A percentile compares a stretch with the other conserved stretches of the same genome.
phyloP scores from a whole-genome alignment of 2,329 filamentous ascomycete species.

The Aspergillus sp. region DNA sequence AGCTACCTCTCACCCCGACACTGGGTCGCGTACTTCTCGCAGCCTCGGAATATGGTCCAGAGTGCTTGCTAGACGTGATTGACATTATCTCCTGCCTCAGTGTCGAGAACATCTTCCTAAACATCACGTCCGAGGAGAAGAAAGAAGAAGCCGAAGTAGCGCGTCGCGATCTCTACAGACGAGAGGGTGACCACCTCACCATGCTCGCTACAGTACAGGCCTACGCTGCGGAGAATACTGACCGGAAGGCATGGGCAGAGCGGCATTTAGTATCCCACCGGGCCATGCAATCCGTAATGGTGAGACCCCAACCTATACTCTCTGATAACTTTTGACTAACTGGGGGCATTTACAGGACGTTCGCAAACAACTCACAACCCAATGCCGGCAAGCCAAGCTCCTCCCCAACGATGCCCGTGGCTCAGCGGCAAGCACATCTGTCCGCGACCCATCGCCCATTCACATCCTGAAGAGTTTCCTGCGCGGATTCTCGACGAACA shows the following conservation, averaged over 20 bases:
- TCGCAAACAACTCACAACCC: conserved; percentile 60
- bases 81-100: conserved; percentile 74
- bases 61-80: conserved; percentile 79
- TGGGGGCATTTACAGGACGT: conserved; percentile 49
- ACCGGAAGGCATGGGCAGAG: conserved; percentile 63
- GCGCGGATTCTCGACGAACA: conserved; percentile 61
- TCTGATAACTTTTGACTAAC: no score
- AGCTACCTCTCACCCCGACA: conserved; percentile 78
- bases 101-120: conserved; percentile 65
- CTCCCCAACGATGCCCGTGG: conserved; percentile 30
- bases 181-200: conserved; percentile 66
- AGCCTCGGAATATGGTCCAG: conserved; percentile 67
- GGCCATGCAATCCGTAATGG: conserved; percentile 67
- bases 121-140: conserved; percentile 60
- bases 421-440: conserved; percentile 11
- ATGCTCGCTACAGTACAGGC: conserved; percentile 61
- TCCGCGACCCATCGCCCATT: conserved; percentile 44
- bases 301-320: conserved; percentile 17
- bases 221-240: conserved; percentile 59
- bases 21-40: conserved; percentile 82
- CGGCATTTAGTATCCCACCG: conserved; percentile 62
- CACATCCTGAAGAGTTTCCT: conserved; percentile 61
- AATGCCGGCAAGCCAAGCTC: conserved; percentile 54
- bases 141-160: conserved; percentile 60
- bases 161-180: conserved; percentile 57